Evolutionary conservation across 2,329 filamentous ascomycete species (phyloP), one percentile per base, ranked within the genome.

Genomic region (Monilinia vaccinii-corymbosi): DNA sequence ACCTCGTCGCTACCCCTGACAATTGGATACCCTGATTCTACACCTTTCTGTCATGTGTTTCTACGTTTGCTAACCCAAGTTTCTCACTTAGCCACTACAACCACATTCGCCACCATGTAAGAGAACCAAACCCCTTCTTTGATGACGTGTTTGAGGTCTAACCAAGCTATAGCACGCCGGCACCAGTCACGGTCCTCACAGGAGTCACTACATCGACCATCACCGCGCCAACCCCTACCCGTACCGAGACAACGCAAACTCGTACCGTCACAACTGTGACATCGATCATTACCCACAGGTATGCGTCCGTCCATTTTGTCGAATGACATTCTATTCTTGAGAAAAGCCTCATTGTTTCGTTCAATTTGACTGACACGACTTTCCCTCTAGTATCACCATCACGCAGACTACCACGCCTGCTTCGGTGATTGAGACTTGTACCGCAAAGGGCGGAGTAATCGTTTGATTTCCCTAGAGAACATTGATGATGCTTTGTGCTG

Each of bases 321-420:
- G 23, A 8, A 18, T 59, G 40, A 31, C 45, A 9, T 38, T 1
- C 38, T 14, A 32, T 32, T 23, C 5, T 32, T 13, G 6, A n/a
- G 23, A 21, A 14, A 13, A 28, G 3, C 23, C 31, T 23, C 57
- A 31, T 16, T 3, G 3, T 46, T 47, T 44, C 6, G 32, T 46
- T 21, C 23, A 18, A 40, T 21, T 28, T n/a, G 16, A n/a, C 44
- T 55, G 38, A 38, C 9, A 13, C 36, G 7, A 23, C 4, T 6
- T 32, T 44, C 21, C 31, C 13, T 21, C 32, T 59, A 59, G 57
- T 31, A 32, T 59, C 42, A 59, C 49, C 0, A 55, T 59, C 23
- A 59, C 57, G 31, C 55, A 46, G 31, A 55, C 57, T 16, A 32
- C 57, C 16, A 59, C 49, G 10, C 57, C 57, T 16, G n/a, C 57